These are phyloP conservation scores for Parafenestella ontariensis DNA, from an alignment of 2,329 filamentous ascomycete genomes.

Conservation along the genomic window DNA sequence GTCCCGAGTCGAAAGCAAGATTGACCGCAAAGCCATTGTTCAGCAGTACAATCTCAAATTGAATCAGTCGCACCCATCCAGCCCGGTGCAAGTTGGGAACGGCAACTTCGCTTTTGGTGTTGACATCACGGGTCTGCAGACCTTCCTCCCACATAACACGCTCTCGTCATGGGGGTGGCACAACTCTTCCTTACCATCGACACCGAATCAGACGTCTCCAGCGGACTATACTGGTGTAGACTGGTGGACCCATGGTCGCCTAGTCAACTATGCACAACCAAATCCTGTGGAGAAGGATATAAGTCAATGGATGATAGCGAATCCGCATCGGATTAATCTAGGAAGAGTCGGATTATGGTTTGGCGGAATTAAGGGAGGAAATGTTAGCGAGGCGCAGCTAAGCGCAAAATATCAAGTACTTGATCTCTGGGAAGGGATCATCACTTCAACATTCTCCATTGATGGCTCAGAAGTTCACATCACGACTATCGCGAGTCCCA, in stretches of 20 bases:
- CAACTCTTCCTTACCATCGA: slow-evolving; percentile 53
- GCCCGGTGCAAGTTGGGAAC: slow-evolving; percentile 60
- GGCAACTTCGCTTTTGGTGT: slow-evolving; percentile 58
- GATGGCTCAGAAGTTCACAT: slow-evolving; percentile 51
- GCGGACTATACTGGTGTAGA: slow-evolving; percentile 52
- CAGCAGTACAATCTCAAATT: slow-evolving; percentile 56
- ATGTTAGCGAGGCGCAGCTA: slow-evolving; percentile 53
- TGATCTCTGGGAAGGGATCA: slow-evolving; percentile 58
- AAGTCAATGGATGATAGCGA: slow-evolving; percentile 62
- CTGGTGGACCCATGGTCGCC: slow-evolving; percentile 54
- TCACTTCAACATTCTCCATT: slow-evolving; percentile 55
- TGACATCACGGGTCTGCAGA: slow-evolving; percentile 57
- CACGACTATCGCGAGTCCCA: slow-evolving; percentile 55
- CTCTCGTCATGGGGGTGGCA: slow-evolving; percentile 57
- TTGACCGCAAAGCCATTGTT: slow-evolving; percentile 40
- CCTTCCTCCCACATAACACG: slow-evolving; percentile 52
- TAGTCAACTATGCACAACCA: slow-evolving; percentile 54
- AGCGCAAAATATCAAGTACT: slow-evolving; percentile 52
- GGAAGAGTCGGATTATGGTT: slow-evolving; percentile 59
- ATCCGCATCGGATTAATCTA: slow-evolving; percentile 61
- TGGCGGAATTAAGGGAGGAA: slow-evolving; percentile 48
- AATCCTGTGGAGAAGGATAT: slow-evolving; percentile 52
- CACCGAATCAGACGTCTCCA: slow-evolving; percentile 42
- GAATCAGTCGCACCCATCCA: slow-evolving; percentile 57
- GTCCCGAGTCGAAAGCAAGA: slow-evolving; percentile 18